These are phyloP conservation scores for Didymella pinodella DNA, from an alignment of 2,329 filamentous ascomycete species.

Conservation along the genomic window DNA sequence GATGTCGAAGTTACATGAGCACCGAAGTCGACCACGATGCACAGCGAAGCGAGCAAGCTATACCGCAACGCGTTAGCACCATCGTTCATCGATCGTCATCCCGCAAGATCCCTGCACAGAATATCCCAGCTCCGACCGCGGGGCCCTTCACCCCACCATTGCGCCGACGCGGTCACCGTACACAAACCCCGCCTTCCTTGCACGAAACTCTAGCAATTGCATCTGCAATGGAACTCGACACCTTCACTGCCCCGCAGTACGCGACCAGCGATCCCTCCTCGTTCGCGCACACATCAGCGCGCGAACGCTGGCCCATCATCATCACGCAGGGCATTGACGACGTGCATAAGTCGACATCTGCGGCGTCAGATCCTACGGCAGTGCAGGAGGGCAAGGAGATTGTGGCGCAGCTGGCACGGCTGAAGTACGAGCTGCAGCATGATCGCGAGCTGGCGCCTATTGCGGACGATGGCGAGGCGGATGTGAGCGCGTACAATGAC, in stretches of 20 bases:
- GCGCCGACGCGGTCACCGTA: not conserved
- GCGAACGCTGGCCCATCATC: conserved; percentile 92
- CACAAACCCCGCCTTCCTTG: no score
- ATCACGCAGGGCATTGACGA: conserved; percentile 94
- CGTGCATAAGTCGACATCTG: conserved; percentile 76
- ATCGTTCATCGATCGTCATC: not conserved
- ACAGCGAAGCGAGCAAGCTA: not conserved
- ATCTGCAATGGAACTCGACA: conserved; percentile 32
- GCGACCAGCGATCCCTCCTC: conserved; percentile 82
- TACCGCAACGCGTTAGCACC: not conserved
- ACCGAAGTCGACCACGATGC: no score
- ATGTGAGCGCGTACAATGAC: conserved; percentile 83
- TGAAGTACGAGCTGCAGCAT: conserved; percentile 97
- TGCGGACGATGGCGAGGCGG: conserved; percentile 75
- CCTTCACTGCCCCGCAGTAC: conserved; percentile 68
- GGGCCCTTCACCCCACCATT: conserved; percentile 16
- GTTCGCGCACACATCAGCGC: conserved; percentile 85
- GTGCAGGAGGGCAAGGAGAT: conserved; percentile 85
- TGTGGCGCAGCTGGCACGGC: conserved; percentile 75
- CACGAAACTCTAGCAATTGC: not conserved
- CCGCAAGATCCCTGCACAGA: conserved; percentile 5
- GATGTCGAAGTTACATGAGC: no score
- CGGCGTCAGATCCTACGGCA: conserved; percentile 68
- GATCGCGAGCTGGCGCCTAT: conserved; percentile 80
- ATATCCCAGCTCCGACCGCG: conserved; percentile 9